phyloP scores from a whole-genome alignment of 2,329 filamentous ascomycete species.

The Phyllosticta citribraziliensis region DNA sequence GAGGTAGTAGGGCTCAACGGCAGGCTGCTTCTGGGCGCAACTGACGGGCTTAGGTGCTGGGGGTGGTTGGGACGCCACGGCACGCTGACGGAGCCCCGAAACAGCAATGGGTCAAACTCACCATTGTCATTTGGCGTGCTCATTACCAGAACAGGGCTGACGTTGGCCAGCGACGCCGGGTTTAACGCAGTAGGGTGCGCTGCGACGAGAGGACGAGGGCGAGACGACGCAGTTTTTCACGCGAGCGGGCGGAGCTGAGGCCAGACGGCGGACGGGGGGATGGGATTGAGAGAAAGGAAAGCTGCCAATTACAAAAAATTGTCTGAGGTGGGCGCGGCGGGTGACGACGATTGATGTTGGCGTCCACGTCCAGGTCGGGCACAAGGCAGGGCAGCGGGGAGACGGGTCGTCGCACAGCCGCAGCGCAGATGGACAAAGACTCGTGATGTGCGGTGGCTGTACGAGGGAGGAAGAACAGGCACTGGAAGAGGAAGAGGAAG shows the following conservation, averaged over 20 bases:
- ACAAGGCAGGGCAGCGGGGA: not conserved
- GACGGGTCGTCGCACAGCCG: not conserved
- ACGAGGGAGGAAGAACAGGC: too few relatives aligned
- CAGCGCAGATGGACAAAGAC: not conserved
- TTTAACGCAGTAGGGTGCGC: not conserved
- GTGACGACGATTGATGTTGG: not conserved
- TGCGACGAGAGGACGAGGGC: not conserved
- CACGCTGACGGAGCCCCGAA: not conserved
- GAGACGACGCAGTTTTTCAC: not conserved
- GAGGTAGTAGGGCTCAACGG: not conserved
- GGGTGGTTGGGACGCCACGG: not conserved
- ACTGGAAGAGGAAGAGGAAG: not conserved
- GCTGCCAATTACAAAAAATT: not conserved
- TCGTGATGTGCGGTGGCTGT: too few relatives aligned
- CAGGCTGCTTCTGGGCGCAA: not conserved
- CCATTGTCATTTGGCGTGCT: constrained; percentile 31
- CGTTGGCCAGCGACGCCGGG: constrained; percentile 8
- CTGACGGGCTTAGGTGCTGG: constrained; percentile 1
- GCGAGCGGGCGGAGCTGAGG: not conserved
- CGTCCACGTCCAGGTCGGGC: not conserved
- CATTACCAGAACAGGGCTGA: constrained; percentile 28
- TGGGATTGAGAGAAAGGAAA: not conserved
- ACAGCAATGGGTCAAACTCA: constrained; percentile 16
- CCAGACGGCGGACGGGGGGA: not conserved
- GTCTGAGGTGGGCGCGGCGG: not conserved